phyloP scores from a whole-genome alignment of 2,329 filamentous ascomycete genomes.

The Ceratocystis albifundus region DNA sequence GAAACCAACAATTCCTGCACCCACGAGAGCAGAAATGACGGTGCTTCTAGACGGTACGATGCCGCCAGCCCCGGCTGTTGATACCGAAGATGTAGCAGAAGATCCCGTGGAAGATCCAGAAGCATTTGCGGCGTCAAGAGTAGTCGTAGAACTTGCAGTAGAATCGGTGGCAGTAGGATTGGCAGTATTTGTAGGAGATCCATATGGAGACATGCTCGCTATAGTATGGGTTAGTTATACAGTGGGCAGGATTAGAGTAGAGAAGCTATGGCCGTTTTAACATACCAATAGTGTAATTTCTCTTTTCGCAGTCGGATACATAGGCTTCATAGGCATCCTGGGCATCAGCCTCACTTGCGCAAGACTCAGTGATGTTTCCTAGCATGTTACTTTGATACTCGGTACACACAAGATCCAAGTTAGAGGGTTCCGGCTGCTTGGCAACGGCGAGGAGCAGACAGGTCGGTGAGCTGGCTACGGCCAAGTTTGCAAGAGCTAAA shows the following conservation, averaged over 20 bases:
- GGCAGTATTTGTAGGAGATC: background rate
- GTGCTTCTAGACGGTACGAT: background rate
- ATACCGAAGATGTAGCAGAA: conserved; percentile 1
- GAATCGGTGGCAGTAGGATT: background rate
- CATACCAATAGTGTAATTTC: conserved; percentile 19
- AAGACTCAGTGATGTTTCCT: conserved; percentile 22
- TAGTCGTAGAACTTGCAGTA: background rate
- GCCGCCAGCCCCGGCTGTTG: background rate
- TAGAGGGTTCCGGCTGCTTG: conserved; percentile 21
- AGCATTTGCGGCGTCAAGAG: conserved; percentile 5
- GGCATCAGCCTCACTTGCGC: conserved; percentile 13
- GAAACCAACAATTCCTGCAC: conserved; percentile 12
- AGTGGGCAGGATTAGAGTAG: background rate
- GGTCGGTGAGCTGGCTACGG: conserved; percentile 19
- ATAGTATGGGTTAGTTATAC: background rate
- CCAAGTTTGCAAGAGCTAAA: conserved; percentile 18
- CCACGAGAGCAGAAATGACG: conserved; percentile 10
- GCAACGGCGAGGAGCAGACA: conserved; percentile 24
- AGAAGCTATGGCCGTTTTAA: background rate
- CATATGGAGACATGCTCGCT: conserved; percentile 5
- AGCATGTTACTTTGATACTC: conserved; percentile 23
- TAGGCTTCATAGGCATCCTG: conserved; percentile 22
- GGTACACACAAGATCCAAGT: conserved; percentile 22
- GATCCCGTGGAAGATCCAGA: background rate
- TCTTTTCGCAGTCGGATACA: conserved; percentile 19